Conservation (phyloP, 768 basidiomycete species). For the Termitomyces sp. region DNA sequence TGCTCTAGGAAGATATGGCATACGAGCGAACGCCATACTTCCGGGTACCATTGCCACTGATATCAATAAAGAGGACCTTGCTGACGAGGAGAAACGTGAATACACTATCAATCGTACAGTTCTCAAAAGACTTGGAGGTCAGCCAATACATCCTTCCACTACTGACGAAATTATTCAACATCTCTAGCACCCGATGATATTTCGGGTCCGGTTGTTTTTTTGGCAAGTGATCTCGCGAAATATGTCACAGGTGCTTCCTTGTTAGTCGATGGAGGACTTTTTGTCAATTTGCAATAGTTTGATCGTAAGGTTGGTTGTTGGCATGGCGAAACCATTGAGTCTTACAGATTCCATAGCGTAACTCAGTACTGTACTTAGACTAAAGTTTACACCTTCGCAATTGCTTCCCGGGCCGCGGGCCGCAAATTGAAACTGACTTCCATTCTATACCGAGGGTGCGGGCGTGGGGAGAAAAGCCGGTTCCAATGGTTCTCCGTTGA, state of each 20-base stretch:
- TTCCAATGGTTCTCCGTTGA: conserved; percentile 36
- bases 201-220: conserved; percentile 70
- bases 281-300: conserved; percentile 62
- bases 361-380: neutral
- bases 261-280: conserved; percentile 69
- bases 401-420: conserved; percentile 9
- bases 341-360: neutral
- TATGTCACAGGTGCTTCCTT: conserved; percentile 66
- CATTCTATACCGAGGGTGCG: neutral
- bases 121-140: conserved; percentile 62
- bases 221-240: conserved; percentile 65
- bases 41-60: conserved; percentile 76
- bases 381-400: too few species aligned
- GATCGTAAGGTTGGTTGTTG: neutral
- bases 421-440: neutral
- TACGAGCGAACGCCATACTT: conserved; percentile 67
- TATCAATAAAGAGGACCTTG: conserved; percentile 73
- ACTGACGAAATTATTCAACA: neutral
- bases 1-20: conserved; percentile 71
- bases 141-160: conserved; percentile 9
- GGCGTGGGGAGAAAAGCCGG: conserved; percentile 21
- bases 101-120: conserved; percentile 62
- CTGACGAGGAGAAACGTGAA: conserved; percentile 51
- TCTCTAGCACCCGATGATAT: conserved; percentile 59
- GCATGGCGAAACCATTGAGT: neutral